phyloP scores from a whole-genome alignment of 306 rosid species.

The Quillaja saponaria region DNA sequence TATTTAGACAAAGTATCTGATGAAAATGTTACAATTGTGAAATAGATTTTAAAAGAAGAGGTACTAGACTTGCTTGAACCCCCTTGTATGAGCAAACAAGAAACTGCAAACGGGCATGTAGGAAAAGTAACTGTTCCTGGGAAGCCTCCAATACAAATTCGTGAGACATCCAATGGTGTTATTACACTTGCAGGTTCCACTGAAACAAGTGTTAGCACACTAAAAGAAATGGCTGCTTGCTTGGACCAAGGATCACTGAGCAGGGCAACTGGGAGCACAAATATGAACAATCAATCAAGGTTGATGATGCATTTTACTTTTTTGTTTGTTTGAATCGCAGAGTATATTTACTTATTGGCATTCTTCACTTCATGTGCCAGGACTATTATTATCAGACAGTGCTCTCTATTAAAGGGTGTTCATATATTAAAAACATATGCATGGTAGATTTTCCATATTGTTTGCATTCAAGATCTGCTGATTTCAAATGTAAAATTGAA shows the following conservation, averaged over 20 bases:
- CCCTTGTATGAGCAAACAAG: slow-evolving; percentile 69
- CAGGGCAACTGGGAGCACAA: slow-evolving; percentile 99
- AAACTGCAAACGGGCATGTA: slow-evolving; percentile 76
- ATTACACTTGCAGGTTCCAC: slow-evolving; percentile 98
- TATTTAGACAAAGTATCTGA: slow-evolving; percentile 41
- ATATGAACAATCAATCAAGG: slow-evolving; percentile 99
- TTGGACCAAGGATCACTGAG: slow-evolving; percentile 93
- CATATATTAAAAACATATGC: slow-evolving; percentile 19
- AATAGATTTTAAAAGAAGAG: slow-evolving; percentile 96
- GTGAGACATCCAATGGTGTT: slow-evolving; percentile 97
- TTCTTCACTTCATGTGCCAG: slow-evolving; percentile 10
- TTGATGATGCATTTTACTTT: slow-evolving; percentile 39
- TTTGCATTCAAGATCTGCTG: slow-evolving; percentile 19
- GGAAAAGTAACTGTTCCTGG: slow-evolving; percentile 71
- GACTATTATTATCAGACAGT: slow-evolving; percentile 11
- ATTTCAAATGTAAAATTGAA: neutral
- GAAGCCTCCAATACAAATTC: slow-evolving; percentile 96
- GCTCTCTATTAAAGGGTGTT: neutral
- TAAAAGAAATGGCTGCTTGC: slow-evolving; percentile 94
- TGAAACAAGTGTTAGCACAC: slow-evolving; percentile 78
- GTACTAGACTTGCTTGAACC: slow-evolving; percentile 93
- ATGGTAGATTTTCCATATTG: slow-evolving; percentile 7
- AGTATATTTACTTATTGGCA: slow-evolving; percentile 3
- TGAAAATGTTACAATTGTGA: slow-evolving; percentile 36
- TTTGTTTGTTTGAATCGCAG: slow-evolving; percentile 25